Base-by-base conservation (phyloP, 768 basidiomycete species). In the Macrolepiota fuliginosa region DNA sequence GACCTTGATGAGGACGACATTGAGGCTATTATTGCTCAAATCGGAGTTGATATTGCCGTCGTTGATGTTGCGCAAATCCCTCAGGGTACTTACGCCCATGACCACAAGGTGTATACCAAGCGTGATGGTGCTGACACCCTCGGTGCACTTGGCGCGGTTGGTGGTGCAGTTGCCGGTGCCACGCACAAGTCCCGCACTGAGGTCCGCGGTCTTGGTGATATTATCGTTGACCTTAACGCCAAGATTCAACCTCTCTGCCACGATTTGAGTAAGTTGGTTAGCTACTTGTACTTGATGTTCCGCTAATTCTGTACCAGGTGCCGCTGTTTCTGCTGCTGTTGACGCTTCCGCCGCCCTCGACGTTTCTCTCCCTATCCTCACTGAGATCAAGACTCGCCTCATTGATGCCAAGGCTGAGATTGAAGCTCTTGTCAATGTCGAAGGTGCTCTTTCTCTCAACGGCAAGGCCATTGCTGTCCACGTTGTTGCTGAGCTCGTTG, bases 291-390 rank as follows among this genome's bases (percentile, higher is more conserved):
- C 2, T 29, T 2, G 9, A 17, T 10, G 5, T 49, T 13, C 5
- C 11, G 15, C 11, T 40, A 22, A 17, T 17, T 40, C 13, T 42
- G 17, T 50, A 12, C 19, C 39, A 58, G 56, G 45, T 27, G 47
- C 24, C 47, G 25, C 47, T 24, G 47, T 49, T 24, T 49, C 47
- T 22, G 47, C 35, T 2, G 9, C 46, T 7, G 49, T 45, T n/a
- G 36, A 46, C 24, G 56, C 19, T 22, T 32, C 46, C 19, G 58
- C 36, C 10, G 58, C 58, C 22, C 58, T 66, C 32, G 56, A 67
- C n/a, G 58, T 66, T 17, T 47, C 69, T 25, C 11, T 62, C 25
- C 54, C 62, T 19, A 56, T 69, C 32, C 54, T 69, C 24, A 51
- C 40, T 1, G 58, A 69, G 17, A 63, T 69, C 40, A 25, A 64